Base-by-base conservation (phyloP, 139 green algal species). In the Micromonas commoda region DNA sequence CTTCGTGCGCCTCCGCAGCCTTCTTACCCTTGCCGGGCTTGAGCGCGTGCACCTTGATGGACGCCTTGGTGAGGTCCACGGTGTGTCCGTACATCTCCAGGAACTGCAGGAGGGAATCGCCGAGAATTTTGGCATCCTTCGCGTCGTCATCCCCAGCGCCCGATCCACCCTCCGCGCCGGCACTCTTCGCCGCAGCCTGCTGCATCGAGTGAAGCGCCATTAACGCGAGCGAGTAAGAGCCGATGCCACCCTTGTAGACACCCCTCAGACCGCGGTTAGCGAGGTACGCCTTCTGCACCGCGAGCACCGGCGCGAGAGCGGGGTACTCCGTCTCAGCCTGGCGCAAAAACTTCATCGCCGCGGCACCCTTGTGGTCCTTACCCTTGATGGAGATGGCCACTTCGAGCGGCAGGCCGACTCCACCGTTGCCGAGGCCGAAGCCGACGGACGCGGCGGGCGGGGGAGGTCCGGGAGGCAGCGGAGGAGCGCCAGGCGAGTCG, bases 231-330 rank as follows among this genome's bases (percentile, higher is more conserved):
- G 61, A 24, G 19, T 68, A 68, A 13, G 61, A 68, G 5, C 61
- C 61, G n/a, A 68, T 35, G 31, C 61, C 61, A 68, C 61, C 61
- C 61, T 68, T 68, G 19, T 68, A 68, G n/a, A 68, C 61, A 13
- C 61, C 61, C 4, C 61, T 24, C 19, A 68, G 32, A 24, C 61
- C 61, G 31, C 32, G 31, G 19, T 26, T 68, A 16, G 61, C 61
- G 5, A 68, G 32, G n/a, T 35, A 24, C 31, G 61, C 61, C 19
- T 68, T 68, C 32, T 68, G 61, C 9, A 68, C 19, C n/a, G n/a
- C 19, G n/a, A 68, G n/a, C 9, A 68, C 5, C 5, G 61, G 61
- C 9, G 61, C 61, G n/a, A 68, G 19, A 5, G 61, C 61, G 19
- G n/a, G n/a, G 19, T 68, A 6, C 61, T 68, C n/a, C 32, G 31